Conservation (phyloP, 164 flowering plant genomes). For the Amborella trichopoda region DNA sequence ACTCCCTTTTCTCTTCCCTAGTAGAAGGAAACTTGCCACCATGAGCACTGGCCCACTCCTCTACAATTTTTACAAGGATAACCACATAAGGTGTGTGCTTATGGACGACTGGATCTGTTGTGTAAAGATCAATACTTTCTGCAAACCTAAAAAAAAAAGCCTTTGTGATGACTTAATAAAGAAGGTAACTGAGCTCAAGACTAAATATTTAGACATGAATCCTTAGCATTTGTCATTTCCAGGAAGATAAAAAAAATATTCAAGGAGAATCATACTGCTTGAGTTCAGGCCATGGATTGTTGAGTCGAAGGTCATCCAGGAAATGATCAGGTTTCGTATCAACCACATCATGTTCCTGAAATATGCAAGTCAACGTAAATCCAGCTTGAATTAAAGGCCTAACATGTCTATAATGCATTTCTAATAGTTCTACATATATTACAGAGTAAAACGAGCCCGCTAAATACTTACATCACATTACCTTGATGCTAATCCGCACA, state of each 20-base stretch:
- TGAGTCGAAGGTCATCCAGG: conserved; percentile 80
- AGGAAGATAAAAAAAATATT: not conserved
- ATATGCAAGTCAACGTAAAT: not conserved
- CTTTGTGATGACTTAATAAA: too few species aligned
- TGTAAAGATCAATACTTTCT: conserved; percentile 61
- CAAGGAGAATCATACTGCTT: conserved; percentile 26
- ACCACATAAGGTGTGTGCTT: conserved; percentile 92
- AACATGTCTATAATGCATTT: too few species aligned
- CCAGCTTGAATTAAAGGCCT: too few species aligned
- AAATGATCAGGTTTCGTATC: conserved; percentile 99
- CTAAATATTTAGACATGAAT: too few species aligned
- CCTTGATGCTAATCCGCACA: conserved; percentile 94
- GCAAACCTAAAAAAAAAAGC: conserved; percentile 61
- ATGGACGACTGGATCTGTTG: conserved; percentile 78
- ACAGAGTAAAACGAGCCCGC: not conserved
- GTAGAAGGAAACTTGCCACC: conserved; percentile 70
- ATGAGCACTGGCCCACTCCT: conserved; percentile 71
- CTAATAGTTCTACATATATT: not conserved
- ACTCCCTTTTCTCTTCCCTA: conserved; percentile 79
- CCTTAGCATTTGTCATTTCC: too few species aligned
- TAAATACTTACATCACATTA: conserved; percentile 19
- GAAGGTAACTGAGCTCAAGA: too few species aligned
- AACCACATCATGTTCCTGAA: conserved; percentile 83
- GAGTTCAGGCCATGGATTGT: conserved; percentile 97
- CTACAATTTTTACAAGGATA: conserved; percentile 88